These are phyloP conservation scores for Earliella scabrosa DNA, from an alignment of 1,284 basidiomycete species.

Conservation along the genomic window DNA sequence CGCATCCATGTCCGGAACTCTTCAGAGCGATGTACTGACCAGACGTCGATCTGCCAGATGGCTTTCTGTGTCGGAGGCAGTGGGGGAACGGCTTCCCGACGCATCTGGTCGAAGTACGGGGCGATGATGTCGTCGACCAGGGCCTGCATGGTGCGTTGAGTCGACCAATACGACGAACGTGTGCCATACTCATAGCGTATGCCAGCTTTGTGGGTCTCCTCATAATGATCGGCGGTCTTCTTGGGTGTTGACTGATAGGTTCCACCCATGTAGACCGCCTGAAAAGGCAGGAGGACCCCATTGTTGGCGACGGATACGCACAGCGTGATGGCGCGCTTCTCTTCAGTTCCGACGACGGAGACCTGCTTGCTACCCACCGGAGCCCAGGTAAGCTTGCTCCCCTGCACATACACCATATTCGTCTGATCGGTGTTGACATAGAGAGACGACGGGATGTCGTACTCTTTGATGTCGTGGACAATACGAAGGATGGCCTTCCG, in stretches of 20 bases:
- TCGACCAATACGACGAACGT: conserved; percentile 27
- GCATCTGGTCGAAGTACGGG: conserved; percentile 23
- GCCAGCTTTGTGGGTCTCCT: background rate
- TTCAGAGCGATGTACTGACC: conserved; percentile 30
- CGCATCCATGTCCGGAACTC: conserved; percentile 33
- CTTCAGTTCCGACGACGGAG: conserved; percentile 31
- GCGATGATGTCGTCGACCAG: conserved; percentile 28
- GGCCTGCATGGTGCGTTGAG: conserved; percentile 18
- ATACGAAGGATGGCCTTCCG: background rate
- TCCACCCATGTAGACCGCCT: conserved; percentile 17
- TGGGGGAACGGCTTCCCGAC: background rate
- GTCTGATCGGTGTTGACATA: conserved; percentile 39
- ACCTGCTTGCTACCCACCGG: conserved; percentile 34
- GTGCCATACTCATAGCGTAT: conserved; percentile 23
- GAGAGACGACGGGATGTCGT: conserved; percentile 25
- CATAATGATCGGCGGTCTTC: conserved; percentile 6
- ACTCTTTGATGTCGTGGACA: conserved; percentile 16
- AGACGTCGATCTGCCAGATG: conserved; percentile 31
- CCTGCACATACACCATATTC: conserved; percentile 28
- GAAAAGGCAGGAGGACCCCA: conserved; percentile 36
- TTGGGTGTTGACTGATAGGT: background rate
- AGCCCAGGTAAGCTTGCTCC: conserved; percentile 27
- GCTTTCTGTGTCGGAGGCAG: background rate
- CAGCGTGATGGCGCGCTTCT: conserved; percentile 40
- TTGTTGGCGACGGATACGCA: conserved; percentile 30